Evolutionary conservation across 2,329 filamentous ascomycete species (phyloP), one percentile per base, ranked within the genome.

Genomic region (Nigrospora osmanthi): DNA sequence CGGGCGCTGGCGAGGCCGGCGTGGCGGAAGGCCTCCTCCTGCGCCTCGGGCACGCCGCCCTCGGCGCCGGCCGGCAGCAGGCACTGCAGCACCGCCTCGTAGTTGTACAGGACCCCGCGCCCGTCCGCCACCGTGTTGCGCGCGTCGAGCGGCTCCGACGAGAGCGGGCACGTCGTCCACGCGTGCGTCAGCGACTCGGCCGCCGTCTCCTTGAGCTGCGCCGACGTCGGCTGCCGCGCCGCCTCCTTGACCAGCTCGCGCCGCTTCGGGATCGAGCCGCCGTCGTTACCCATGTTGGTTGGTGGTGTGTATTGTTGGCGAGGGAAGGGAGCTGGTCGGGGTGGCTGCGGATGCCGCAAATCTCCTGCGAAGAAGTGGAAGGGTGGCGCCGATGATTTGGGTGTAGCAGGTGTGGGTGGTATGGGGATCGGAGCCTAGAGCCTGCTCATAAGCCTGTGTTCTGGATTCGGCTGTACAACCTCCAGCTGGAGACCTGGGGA

Each of bases 171-270:
- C 51, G 83, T 86, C 6, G 80, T 78, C 93, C 93, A 98, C 56
- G 82, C 80, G 65, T 97, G 89, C 48, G 81, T 78, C 59, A 93
- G 84, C 36, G 87, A 86, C 65, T 96, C 91, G 60, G 85, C 81
- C 53, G 85, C 85, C 10, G 86, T 85, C 52, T 93, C 89, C 69
- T 97, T 97, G 46, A 95, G 71, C 70, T 97, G 86, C 39, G 87
- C 83, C 28, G 88, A 78, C 32, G 87, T 94, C 17, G 86, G 87
- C 42, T 82, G 78, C 56, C 88, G 86, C 36, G 90, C 89, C 28
- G 90, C 89, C 65, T 91, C 85, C 68, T 95, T 95, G 64, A 98
- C 93, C 38, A 98, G 87, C 67, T 98, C 94, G 59, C 89, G 86
- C 31, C 94, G 87, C 51, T 86, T 97, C 6, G 93, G 93, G 55